phyloP scores from a whole-genome alignment of 176 grass and related monocot species.

The Elymus sibiricus region DNA sequence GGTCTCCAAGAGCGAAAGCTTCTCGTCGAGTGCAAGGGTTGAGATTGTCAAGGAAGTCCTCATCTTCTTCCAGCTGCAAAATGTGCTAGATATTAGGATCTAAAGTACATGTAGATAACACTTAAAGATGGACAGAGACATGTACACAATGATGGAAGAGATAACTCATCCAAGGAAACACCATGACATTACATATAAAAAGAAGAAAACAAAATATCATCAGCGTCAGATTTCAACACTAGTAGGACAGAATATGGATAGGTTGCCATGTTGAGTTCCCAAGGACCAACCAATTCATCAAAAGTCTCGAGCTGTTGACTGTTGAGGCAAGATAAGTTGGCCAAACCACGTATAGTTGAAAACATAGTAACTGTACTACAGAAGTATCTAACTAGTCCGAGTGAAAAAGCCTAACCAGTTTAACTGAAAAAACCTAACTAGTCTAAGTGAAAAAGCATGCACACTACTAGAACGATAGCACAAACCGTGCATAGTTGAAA shows the following conservation, averaged over 20 bases:
- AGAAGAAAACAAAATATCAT: neutral
- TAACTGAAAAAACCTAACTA: neutral
- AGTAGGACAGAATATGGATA: neutral
- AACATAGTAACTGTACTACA: neutral
- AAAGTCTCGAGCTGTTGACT: neutral
- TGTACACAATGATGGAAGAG: neutral
- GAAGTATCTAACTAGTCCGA: neutral
- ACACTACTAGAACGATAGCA: conserved; percentile 1
- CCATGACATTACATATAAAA: neutral
- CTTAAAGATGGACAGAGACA: neutral
- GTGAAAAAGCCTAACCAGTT: neutral
- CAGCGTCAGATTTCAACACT: neutral
- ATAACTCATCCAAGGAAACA: neutral
- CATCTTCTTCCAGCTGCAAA: conserved; percentile 78
- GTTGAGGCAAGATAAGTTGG: neutral
- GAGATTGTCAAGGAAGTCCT: conserved; percentile 60
- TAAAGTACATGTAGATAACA: neutral
- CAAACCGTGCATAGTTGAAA: neutral
- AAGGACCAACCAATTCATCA: neutral
- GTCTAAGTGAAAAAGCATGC: neutral
- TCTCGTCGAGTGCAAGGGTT: conserved; percentile 70
- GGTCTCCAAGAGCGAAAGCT: conserved; percentile 68
- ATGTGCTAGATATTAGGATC: neutral
- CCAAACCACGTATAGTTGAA: neutral
- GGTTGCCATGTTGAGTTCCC: neutral